A percentile compares a stretch with the other conserved stretches of the same genome.
Evolutionary conservation across 2,329 filamentous ascomycete species (phyloP).

Genomic region (Pseudocercospora fuligena): DNA sequence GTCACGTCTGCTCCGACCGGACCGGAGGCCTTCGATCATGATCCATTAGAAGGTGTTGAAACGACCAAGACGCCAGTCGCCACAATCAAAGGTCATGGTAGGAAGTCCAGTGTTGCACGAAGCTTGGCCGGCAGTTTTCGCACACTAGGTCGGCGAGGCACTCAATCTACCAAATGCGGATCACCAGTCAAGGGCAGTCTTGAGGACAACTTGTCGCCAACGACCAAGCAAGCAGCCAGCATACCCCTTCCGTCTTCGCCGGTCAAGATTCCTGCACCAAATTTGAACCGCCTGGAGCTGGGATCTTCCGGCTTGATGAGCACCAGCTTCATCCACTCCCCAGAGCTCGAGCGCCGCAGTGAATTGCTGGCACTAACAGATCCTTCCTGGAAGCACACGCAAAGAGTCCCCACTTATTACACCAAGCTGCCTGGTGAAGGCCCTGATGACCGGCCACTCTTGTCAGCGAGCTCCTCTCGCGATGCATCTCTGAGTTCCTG

Average conservation of each 20-base stretch:
- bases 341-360: constrained; percentile 15
- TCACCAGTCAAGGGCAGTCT: constrained; percentile 18
- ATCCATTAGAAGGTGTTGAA: not conserved
- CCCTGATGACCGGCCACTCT: constrained; percentile 3
- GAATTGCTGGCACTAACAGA: constrained; percentile 24
- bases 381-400: constrained; percentile 8
- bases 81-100: constrained; percentile 21
- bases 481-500: constrained; percentile 2
- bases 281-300: constrained; percentile 34
- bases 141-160: constrained; percentile 23
- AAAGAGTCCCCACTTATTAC: constrained; percentile 22
- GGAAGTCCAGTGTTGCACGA: constrained; percentile 30
- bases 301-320: constrained; percentile 28
- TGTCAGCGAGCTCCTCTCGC: not conserved
- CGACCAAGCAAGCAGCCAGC: constrained; percentile 21
- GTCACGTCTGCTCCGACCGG: constrained; percentile 9
- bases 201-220: constrained; percentile 11
- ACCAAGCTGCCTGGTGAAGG: constrained; percentile 21
- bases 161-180: constrained; percentile 4
- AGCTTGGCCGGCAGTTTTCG: constrained; percentile 36
- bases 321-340: constrained; percentile 20
- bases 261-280: constrained; percentile 32
- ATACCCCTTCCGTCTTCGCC: constrained; percentile 35
- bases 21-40: constrained; percentile 9
- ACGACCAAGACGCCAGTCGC: constrained; percentile 5